Base-by-base conservation (phyloP, 2,329 filamentous ascomycete species). In the Scopulariopsis brevicaulis region DNA sequence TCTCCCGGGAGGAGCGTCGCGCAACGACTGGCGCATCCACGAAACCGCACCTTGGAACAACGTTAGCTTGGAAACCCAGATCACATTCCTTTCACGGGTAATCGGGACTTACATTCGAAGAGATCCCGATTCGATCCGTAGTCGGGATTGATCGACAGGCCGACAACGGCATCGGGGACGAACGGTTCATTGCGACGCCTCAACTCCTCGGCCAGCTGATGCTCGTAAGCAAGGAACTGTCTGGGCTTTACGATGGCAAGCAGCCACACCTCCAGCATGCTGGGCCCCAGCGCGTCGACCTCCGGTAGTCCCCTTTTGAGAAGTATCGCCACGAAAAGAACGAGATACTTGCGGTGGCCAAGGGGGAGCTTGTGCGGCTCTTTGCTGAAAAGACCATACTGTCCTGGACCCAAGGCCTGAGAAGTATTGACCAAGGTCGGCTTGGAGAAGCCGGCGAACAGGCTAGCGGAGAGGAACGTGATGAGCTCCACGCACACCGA, bases 291-390 rank as follows among this genome's bases (percentile, higher is more conserved):
- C 46, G 78, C 70, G 60, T 70, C 70, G 60, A 81, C 77, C 56
- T 79, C 74, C 40, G 76, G 70, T 22, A 79, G 65, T 8, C 71
- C 70, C 54, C 74, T 68, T 58, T 76, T 74, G 22, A 83, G 66
- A 10, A 85, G 67, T 0, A 71, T 73, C 2, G 74, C 69, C 25
- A 83, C 65, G 62, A 84, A 84, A 8, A 84, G 70, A 1, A 76
- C 69, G 18, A 80, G 62, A 57, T 75, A 76, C 58, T 64, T 72
- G n/a, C 78, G 72, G 55, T 76, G 73, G 3, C 69, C 62, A 2
- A 74, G 67, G 18, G 64, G 65, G 18, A 79, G 65, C 12, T 71
- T 70, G 12, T 70, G 71, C 0, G 74, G 72, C 10, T 67, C 52
- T 4, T 69, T 70, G 15, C 74, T 70, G 58, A 83, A 84, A 2